Percentiles rank a stretch among this genome's conserved stretches.
Evolutionary conservation across 495 filamentous ascomycete genomes (phyloP).

Genomic region (Astrothelium subdiscretum): DNA sequence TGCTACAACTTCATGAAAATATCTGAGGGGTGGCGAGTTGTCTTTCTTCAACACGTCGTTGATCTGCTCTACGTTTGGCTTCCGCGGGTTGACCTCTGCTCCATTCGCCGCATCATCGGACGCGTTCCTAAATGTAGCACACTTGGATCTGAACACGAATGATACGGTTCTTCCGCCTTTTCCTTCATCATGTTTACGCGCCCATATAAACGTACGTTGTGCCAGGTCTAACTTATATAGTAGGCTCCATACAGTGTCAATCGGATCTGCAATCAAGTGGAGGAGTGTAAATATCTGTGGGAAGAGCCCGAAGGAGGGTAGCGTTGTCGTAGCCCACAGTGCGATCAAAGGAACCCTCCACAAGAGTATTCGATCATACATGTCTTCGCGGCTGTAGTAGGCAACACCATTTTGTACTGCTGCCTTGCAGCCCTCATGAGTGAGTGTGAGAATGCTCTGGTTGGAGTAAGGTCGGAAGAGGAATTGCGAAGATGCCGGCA

Average conservation of each 20-base stretch:
- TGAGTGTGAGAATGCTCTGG: neutral
- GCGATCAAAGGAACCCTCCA: neutral
- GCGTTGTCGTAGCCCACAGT: neutral
- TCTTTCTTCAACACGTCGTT: neutral
- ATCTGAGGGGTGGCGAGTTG: neutral
- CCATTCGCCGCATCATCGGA: neutral
- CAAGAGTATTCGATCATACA: neutral
- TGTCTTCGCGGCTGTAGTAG: neutral
- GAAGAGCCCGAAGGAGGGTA: neutral
- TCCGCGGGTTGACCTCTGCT: neutral
- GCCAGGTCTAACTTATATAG: neutral
- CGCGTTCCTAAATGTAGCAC: neutral
- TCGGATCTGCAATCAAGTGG: neutral
- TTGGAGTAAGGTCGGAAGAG: neutral
- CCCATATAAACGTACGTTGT: neutral
- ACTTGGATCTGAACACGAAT: neutral
- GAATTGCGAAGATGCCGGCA: neutral
- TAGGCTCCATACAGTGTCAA: neutral
- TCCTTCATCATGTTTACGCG: neutral
- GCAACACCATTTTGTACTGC: neutral
- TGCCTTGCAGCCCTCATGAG: neutral
- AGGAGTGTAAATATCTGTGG: neutral
- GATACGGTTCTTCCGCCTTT: neutral
- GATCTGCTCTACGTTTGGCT: neutral
- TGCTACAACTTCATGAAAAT: neutral